Evolutionary conservation across 2,329 filamentous ascomycete genomes (phyloP), one percentile per base, ranked within the genome.

Genomic region (Talaromyces marneffei): DNA sequence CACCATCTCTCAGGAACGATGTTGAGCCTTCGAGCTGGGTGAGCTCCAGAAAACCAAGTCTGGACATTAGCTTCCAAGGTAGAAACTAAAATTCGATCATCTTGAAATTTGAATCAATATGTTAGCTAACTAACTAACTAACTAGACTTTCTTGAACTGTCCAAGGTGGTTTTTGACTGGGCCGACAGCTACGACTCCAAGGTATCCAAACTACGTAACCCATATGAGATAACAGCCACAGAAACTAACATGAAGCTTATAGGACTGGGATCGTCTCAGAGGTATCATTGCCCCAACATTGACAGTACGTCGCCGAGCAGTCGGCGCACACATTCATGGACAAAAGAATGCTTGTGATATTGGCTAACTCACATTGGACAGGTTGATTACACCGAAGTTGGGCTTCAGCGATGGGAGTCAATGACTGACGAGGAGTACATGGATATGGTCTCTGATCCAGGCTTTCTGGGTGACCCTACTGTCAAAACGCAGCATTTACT

Each of bases 371-470:
- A 10, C 10, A 20, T 18, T 16, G 14, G 72, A 87, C 72, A 87
- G 80, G 82, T 91, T 68, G 89, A 92, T 79, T 92, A 92, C 81
- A 84, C 83, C 56, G 80, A 82, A 42, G 84, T 87, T 72, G 80
- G 85, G 57, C 79, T 84, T 71, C 82, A 82, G 69, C 72, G 83
- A 60, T 87, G 84, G 84, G 80, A 83, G 54, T 78, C 80, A 55
- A 86, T 87, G 83, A 77, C 82, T 1, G 82, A 83, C 0, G 79
- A 82, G 2, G 83, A 87, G n/a, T 88, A 82, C 75, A 76, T 87
- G 70, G 68, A 73, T 65, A 86, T 87, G 83, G 77, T 85, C 66
- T 83, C 83, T 27, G 78, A 80, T 69, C 74, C 77, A 20, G 73
- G 78, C 2, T 84, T 88, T 63, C 77, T 88, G 27, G 85, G 86